phyloP scores from a whole-genome alignment of 2,329 filamentous ascomycete genomes.

The Ophiostoma angusticollis region DNA sequence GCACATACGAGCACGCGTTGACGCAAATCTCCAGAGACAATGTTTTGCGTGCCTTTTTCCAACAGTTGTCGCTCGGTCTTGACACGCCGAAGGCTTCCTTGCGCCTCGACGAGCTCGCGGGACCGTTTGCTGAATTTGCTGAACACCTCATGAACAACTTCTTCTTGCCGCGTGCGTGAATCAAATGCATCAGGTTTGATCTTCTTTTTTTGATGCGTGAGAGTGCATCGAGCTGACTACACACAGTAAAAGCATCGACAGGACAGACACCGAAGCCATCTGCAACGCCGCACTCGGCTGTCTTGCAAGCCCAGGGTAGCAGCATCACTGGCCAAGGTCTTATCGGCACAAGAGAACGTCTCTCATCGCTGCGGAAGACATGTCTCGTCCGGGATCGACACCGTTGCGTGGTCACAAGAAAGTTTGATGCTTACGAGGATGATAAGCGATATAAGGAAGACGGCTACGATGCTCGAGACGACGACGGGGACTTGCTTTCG shows the following conservation, averaged over 20 bases:
- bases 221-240: too few species aligned
- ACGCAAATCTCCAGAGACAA: slow-evolving; percentile 17
- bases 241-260: slow-evolving; percentile 17
- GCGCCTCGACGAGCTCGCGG: slow-evolving; percentile 12
- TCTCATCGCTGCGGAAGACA: slow-evolving; percentile 16
- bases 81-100: slow-evolving; percentile 3
- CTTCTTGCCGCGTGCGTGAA: slow-evolving; percentile 18
- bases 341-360: slow-evolving; percentile 15
- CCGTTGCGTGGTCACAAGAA: slow-evolving; percentile 18
- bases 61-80: slow-evolving; percentile 14
- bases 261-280: slow-evolving; percentile 18
- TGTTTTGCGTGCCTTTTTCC: slow-evolving; percentile 18
- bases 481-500: slow-evolving; percentile 16
- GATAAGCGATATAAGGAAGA: slow-evolving; percentile 6
- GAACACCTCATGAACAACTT: slow-evolving; percentile 18
- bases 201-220: slow-evolving; percentile 3
- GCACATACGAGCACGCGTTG: slow-evolving; percentile 18
- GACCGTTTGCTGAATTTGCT: slow-evolving; percentile 15
- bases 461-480: slow-evolving; percentile 14
- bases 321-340: slow-evolving; percentile 10
- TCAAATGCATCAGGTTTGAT: slow-evolving; percentile 4
- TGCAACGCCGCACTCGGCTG: slow-evolving; percentile 16
- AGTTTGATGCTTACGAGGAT: slow-evolving; percentile 14
- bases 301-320: slow-evolving; percentile 13
- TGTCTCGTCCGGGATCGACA: slow-evolving; percentile 20